These are phyloP conservation scores for Coprinopsis strossmayeri DNA, from an alignment of 768 basidiomycete species.

Conservation along the genomic window DNA sequence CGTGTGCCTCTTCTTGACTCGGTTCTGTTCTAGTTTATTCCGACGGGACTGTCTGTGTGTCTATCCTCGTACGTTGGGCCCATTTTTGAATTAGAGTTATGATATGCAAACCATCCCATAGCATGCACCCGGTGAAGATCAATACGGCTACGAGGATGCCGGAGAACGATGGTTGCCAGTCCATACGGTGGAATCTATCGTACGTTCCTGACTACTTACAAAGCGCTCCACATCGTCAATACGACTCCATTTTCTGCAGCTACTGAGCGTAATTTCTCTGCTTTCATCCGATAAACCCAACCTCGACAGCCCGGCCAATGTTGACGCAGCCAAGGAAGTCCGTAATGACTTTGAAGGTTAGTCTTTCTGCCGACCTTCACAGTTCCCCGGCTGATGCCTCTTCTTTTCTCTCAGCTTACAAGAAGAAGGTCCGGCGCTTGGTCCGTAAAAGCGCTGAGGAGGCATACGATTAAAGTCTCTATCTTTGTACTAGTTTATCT, in stretches of 20 bases:
- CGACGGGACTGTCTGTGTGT: slow-evolving; percentile 92
- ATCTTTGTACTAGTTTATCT: background rate
- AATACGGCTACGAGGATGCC: slow-evolving; percentile 95
- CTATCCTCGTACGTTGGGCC: slow-evolving; percentile 90
- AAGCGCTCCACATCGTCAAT: background rate
- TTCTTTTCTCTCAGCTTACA: slow-evolving; percentile 55
- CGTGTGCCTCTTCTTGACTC: background rate
- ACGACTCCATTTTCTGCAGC: slow-evolving; percentile 37
- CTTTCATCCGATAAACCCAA: slow-evolving; percentile 89
- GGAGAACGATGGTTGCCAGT: slow-evolving; percentile 98
- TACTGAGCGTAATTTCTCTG: slow-evolving; percentile 93
- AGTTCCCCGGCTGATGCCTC: slow-evolving; percentile 4
- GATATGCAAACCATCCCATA: too few relatives aligned
- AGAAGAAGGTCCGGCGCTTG: slow-evolving; percentile 92
- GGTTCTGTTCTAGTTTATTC: slow-evolving; percentile 63
- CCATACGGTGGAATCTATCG: slow-evolving; percentile 95
- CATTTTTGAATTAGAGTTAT: too few relatives aligned
- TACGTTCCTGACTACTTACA: slow-evolving; percentile 30
- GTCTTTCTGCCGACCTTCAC: slow-evolving; percentile 18
- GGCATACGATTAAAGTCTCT: slow-evolving; percentile 53
- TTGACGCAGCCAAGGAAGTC: slow-evolving; percentile 90
- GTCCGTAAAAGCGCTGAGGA: slow-evolving; percentile 88
- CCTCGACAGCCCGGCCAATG: slow-evolving; percentile 90
- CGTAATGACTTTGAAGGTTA: slow-evolving; percentile 56
- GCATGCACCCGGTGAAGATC: slow-evolving; percentile 95